These are phyloP conservation scores for Melampsora americana DNA, from an alignment of 1,284 basidiomycete species.

Conservation along the genomic window DNA sequence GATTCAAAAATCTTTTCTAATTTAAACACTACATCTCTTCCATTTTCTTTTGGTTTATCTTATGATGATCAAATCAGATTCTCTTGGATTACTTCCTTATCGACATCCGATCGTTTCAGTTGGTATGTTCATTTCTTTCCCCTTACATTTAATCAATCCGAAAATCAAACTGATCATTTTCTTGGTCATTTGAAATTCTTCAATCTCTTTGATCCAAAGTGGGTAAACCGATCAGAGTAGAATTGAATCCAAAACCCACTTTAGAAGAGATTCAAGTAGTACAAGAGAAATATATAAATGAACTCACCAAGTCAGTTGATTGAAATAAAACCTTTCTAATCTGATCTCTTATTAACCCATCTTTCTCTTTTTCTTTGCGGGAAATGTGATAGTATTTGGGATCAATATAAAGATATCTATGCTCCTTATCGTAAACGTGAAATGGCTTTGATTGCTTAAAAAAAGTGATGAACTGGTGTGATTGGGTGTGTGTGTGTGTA, in stretches of 20 bases:
- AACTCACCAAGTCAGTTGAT: conserved; percentile 69
- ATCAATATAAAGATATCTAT: conserved; percentile 84
- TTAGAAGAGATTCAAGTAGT: conserved; percentile 74
- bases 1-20: neutral
- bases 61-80: conserved; percentile 44
- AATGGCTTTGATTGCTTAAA: conserved; percentile 50
- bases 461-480: too few relatives aligned
- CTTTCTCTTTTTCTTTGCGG: conserved; percentile 6
- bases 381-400: conserved; percentile 70
- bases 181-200: neutral
- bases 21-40: neutral
- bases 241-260: conserved; percentile 72
- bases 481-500: too few relatives aligned
- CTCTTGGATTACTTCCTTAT: conserved; percentile 77
- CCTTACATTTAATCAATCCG: neutral
- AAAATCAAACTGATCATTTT: conserved; percentile 6
- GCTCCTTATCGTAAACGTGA: conserved; percentile 64
- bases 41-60: too few relatives aligned
- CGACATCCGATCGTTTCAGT: conserved; percentile 90
- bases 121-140: conserved; percentile 51
- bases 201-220: conserved; percentile 52
- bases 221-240: conserved; percentile 79
- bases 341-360: neutral
- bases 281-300: conserved; percentile 84
- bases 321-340: neutral